Base-by-base conservation (phyloP, 192 early-diverging fungal genomes). In the Paraglomus brasilianum region DNA sequence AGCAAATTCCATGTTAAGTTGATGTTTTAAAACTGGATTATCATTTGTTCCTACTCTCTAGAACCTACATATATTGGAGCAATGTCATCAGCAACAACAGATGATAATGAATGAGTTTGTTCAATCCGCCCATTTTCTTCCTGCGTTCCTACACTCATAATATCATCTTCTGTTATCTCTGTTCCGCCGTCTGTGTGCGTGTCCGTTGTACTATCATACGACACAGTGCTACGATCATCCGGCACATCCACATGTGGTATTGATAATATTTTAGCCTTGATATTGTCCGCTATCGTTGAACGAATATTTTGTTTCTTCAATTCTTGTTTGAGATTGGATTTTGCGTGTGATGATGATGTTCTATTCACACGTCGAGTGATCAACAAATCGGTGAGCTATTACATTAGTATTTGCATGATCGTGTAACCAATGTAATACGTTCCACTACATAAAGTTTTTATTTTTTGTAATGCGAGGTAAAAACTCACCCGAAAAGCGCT, bases 281-380 rank as follows among this genome's bases (percentile, higher is more conserved):
- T 66, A 40, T 52, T 51, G 3, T 66, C 64, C 0, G 21, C 39
- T 40, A 51, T 66, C 14, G 47, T 49, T 14, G 64, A 7, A 22
- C 64, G 64, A 41, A 66, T 50, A 11, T 38, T 44, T 21, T 66
- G 45, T 21, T 52, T 44, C 24, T 41, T 22, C 5, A 66, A 49
- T 19, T 66, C 64, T 13, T 46, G 46, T 38, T 66, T 66, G 36
- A 66, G 48, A 51, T 66, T 46, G n/a, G 48, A 36, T 21, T 66
- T 66, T 8, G 64, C 64, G 13, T 66, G 64, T 51, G 49, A 14
- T 51, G 64, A 46, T 15, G 64, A 38, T 30, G 30, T 30, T 30
- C 30, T 30, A 30, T 30, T 30, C 30, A 30, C 30, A 30, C 30
- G 30, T 30, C 30, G 3, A 30, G 3, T 30, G 30, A 30, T 30